Conservation (phyloP, 768 basidiomycete genomes). For the Mycena pura region DNA sequence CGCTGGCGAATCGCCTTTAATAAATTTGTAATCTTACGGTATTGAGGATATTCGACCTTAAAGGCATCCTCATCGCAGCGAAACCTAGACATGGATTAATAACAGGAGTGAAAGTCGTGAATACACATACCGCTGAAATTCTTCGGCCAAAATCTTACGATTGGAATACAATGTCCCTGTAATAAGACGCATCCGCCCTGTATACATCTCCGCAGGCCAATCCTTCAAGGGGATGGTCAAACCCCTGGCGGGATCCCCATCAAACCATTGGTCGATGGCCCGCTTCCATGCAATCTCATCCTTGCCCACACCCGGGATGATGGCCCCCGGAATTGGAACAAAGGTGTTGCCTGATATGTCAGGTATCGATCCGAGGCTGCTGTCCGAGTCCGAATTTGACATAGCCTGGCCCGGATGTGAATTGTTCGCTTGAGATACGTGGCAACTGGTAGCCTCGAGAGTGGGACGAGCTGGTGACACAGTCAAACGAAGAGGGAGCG, state of each 20-base stretch:
- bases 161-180: constrained; percentile 28
- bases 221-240: constrained; percentile 32
- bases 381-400: not conserved
- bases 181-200: constrained; percentile 25
- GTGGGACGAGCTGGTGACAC: too few relatives aligned
- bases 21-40: not conserved
- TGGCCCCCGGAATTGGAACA: constrained; percentile 22
- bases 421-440: too few relatives aligned
- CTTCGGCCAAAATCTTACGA: constrained; percentile 29
- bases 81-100: constrained; percentile 8
- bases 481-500: too few relatives aligned
- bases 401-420: not conserved
- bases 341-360: not conserved
- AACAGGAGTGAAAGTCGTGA: not conserved
- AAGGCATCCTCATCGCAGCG: constrained; percentile 21
- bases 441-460: too few relatives aligned
- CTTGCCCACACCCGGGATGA: constrained; percentile 29
- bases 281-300: constrained; percentile 29
- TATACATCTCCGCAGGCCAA: constrained; percentile 37
- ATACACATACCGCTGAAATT: constrained; percentile 31
- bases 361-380: not conserved
- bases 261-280: constrained; percentile 37
- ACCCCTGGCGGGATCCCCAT: constrained; percentile 27
- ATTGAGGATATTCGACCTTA: constrained; percentile 17
- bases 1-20: not conserved